A percentile compares a stretch with the other conserved stretches of the same genome.
phyloP scores from a whole-genome alignment of 2,329 filamentous ascomycete species.

The Xylaria sp. region DNA sequence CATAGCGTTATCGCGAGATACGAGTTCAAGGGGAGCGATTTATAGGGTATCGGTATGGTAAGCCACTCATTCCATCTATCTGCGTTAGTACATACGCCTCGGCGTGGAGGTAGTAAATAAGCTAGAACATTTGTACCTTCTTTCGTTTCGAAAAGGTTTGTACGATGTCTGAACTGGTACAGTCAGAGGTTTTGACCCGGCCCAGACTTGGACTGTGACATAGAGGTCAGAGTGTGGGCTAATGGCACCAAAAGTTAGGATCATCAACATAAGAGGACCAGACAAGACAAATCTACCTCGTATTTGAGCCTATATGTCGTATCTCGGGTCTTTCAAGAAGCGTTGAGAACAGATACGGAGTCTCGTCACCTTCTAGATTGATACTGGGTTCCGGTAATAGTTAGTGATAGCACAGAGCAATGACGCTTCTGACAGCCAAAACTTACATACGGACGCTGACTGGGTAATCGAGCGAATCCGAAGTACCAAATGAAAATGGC shows the following conservation, averaged over 20 bases:
- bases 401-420: conserved; percentile 20
- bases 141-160: conserved; percentile 83
- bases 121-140: conserved; percentile 56
- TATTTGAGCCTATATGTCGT: conserved; percentile 87
- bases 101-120: not conserved
- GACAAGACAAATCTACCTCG: conserved; percentile 63
- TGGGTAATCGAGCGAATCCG: conserved; percentile 82
- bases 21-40: conserved; percentile 81
- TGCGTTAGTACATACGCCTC: conserved; percentile 31
- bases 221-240: conserved; percentile 89
- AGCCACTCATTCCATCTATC: conserved; percentile 95
- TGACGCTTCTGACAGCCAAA: not conserved
- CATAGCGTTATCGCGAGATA: conserved; percentile 93
- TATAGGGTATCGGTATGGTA: conserved; percentile 84
- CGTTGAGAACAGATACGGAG: conserved; percentile 78
- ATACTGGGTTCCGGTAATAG: conserved; percentile 51
- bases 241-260: conserved; percentile 45
- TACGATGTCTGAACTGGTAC: conserved; percentile 93
- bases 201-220: conserved; percentile 92
- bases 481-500: conserved; percentile 93
- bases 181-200: conserved; percentile 92
- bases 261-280: conserved; percentile 4
- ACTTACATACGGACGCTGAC: conserved; percentile 73
- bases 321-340: conserved; percentile 83
- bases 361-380: conserved; percentile 78